A percentile compares a stretch with the other conserved stretches of the same genome.
phyloP scores from a whole-genome alignment of 2,329 filamentous ascomycete species.

The Hymenoscyphus infarciens region DNA sequence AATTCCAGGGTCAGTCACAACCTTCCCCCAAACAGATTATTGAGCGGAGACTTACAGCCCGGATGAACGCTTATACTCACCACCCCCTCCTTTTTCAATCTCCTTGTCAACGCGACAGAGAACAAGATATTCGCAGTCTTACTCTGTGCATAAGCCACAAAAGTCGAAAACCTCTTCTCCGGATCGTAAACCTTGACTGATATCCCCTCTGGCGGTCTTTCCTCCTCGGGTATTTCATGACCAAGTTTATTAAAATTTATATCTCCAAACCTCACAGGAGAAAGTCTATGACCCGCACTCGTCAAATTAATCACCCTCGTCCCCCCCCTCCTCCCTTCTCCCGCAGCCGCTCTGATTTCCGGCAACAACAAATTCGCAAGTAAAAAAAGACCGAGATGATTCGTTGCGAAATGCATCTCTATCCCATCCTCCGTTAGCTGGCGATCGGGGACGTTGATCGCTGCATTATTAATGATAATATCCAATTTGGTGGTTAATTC shows the following conservation, averaged over 20 bases:
- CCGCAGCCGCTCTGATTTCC: constrained; percentile 15
- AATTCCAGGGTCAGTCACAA: not conserved
- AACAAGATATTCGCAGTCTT: constrained; percentile 43
- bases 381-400: constrained; percentile 31
- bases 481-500: constrained; percentile 35
- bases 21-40: fast-evolving
- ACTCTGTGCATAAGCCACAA: constrained; percentile 41
- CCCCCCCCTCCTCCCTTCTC: constrained; percentile 9
- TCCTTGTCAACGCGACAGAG: constrained; percentile 11
- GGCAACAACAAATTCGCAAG: constrained; percentile 30
- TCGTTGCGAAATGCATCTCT: constrained; percentile 33
- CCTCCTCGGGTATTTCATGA: constrained; percentile 16
- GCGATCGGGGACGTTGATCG: constrained; percentile 34
- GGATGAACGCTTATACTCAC: constrained; percentile 18
- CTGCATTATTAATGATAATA: constrained; percentile 43
- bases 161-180: constrained; percentile 21
- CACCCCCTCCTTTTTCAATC: constrained; percentile 18
- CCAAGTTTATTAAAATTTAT: constrained; percentile 33
- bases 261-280: constrained; percentile 38
- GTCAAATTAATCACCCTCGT: constrained; percentile 38
- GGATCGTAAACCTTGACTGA: not conserved
- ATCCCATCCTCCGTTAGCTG: constrained; percentile 37
- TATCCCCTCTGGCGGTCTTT: constrained; percentile 15
- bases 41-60: constrained; percentile 16
- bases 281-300: constrained; percentile 38